A percentile compares a stretch with the other conserved stretches of the same genome.
Evolutionary conservation across 352 stramenopile genomes (phyloP).

Genomic region (Aphanomyces invadans): DNA sequence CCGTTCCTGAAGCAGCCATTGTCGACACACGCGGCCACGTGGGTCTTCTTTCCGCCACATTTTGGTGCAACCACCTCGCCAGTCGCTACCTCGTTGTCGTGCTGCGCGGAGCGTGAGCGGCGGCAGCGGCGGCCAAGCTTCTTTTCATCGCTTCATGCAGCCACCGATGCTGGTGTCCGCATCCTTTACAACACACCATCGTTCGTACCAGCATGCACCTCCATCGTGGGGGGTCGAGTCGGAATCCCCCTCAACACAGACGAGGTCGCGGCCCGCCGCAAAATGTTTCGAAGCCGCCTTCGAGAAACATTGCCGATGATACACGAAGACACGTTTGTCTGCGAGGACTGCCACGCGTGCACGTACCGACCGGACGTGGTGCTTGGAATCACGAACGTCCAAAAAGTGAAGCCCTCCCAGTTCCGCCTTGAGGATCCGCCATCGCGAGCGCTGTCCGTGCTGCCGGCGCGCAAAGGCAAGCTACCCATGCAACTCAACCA

Average conservation of each 20-base stretch:
- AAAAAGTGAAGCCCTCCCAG: not conserved
- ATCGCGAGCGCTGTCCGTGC: too few species aligned
- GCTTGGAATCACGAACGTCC: not conserved
- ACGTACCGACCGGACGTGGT: not conserved
- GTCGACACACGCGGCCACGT: too few species aligned
- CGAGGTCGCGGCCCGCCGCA: not conserved
- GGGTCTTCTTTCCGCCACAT: too few species aligned
- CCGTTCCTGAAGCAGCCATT: too few species aligned
- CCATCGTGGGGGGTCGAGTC: not conserved
- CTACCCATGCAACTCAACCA: not conserved
- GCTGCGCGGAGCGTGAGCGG: not conserved
- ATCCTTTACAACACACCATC: too few species aligned
- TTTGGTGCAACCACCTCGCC: too few species aligned
- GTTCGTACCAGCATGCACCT: not conserved
- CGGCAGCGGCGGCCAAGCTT: not conserved
- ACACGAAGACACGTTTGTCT: not conserved
- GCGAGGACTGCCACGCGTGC: conserved; percentile 4
- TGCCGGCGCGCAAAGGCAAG: not conserved
- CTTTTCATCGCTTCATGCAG: not conserved
- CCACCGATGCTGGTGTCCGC: too few species aligned
- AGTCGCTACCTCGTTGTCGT: too few species aligned
- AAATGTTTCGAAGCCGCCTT: not conserved
- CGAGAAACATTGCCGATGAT: not conserved
- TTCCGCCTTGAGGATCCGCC: too few species aligned
- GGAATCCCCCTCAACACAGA: not conserved